phyloP scores from a whole-genome alignment of 306 rosid species.

The Glycine latifolia region DNA sequence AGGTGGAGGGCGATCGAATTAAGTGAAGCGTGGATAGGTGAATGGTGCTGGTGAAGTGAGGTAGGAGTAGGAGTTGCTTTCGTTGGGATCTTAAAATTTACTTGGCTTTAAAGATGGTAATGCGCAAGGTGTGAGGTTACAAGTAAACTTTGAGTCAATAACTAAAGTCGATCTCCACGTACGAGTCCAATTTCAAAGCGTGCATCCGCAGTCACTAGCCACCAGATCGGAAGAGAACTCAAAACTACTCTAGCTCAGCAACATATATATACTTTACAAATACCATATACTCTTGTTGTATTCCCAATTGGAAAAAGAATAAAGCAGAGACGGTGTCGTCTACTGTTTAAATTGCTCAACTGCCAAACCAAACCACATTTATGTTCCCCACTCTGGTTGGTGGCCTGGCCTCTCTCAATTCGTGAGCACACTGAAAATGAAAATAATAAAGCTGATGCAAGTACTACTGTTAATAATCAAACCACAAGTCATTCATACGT shows the following conservation, averaged over 20 bases:
- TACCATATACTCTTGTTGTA: not conserved
- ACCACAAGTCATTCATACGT: no score
- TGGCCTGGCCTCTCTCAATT: no score
- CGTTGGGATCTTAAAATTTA: conserved; percentile 5
- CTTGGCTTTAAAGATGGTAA: conserved; percentile 71
- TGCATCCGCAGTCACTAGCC: conserved; percentile 43
- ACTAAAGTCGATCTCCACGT: not conserved
- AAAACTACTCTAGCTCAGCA: conserved; percentile 1
- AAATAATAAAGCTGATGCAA: no score
- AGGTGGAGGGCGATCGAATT: no score
- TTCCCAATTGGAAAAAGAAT: not conserved
- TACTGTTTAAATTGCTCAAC: no score
- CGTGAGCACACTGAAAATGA: no score
- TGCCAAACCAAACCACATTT: not conserved
- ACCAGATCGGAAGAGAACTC: not conserved
- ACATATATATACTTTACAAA: no score
- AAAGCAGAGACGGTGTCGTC: no score
- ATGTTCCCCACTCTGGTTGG: no score
- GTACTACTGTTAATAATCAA: no score
- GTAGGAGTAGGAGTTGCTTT: conserved; percentile 49
- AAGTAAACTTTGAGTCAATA: conserved; percentile 7
- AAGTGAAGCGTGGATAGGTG: no score
- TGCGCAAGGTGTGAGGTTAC: conserved; percentile 15
- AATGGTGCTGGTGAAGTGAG: conserved; percentile 21
- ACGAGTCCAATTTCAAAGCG: conserved; percentile 45